Base-by-base conservation (phyloP, 371 early-diverging fungal genomes). In the Syncephalastrum contaminatum region DNA sequence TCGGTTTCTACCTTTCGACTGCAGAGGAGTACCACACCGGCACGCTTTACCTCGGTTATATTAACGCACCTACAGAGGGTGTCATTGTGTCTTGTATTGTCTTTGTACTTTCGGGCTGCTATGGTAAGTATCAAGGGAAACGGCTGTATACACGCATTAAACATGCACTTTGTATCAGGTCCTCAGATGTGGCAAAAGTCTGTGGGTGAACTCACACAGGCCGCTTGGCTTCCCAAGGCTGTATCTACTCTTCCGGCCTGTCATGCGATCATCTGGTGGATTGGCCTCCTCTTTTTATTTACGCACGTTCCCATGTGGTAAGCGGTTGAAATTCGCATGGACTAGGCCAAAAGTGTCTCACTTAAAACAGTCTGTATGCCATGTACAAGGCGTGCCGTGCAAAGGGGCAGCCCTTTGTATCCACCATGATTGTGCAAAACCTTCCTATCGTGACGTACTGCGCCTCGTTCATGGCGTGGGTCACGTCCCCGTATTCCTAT, bases 21-120 rank as follows among this genome's bases (percentile, higher is more conserved):
- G 92, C 95, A 80, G 97, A 99, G 63, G 96, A 95, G 64, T 98
- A 96, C 70, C 94, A 97, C 72, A 97, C 98, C 1, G 94, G 94
- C 15, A 81, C 85, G 1, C 81, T 99, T 24, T 96, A 92, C 67
- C 82, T 99, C 18, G 95, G 96, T 10, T 89, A 93, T 60, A 69
- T 97, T 64, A 97, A 95, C 64, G 99, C 98, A 5, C 98, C 99
- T 12, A 93, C 97, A 0, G 99, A 99, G 65, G 94, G 96, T 20
- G 82, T 99, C 16, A 77, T 95, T 27, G 39, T 91, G 8, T 88
- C 88, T 15, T 89, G 89, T 66, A 51, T 83, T 10, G 74, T 85
- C 22, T 84, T 90, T 65, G 63, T 88, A 51, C 66, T 89, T 46
- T 89, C 92, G 13, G 94, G 93, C 7, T 42, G 79, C 47, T 68